phyloP scores from a whole-genome alignment of 2,329 filamentous ascomycete species.

The Colletotrichum gigasporum region DNA sequence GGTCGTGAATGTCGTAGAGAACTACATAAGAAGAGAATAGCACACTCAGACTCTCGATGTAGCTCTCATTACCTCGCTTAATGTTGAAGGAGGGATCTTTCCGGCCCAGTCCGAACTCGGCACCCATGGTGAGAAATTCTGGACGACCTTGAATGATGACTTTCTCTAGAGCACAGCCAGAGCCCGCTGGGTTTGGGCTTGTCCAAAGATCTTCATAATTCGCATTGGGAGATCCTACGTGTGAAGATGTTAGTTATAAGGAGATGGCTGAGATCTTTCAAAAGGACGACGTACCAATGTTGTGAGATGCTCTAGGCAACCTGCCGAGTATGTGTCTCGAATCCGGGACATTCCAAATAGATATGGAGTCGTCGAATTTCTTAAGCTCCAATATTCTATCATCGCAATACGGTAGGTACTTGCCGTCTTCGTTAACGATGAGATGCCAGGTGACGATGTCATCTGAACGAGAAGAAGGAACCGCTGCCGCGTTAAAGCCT shows the following conservation, averaged over 20 bases:
- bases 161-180: background rate
- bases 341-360: background rate
- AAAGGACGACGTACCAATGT: background rate
- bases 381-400: no score
- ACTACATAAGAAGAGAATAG: background rate
- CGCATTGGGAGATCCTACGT: background rate
- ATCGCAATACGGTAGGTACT: background rate
- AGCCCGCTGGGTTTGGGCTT: background rate
- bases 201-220: background rate
- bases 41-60: background rate
- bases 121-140: background rate
- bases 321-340: background rate
- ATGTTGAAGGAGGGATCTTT: background rate
- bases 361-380: no score
- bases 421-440: background rate
- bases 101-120: background rate
- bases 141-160: background rate
- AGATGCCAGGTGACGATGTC: background rate
- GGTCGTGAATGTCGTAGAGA: background rate
- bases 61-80: background rate
- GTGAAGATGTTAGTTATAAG: no score
- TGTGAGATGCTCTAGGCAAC: background rate
- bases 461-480: background rate
- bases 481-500: background rate
- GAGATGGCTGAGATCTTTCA: no score